Evolutionary conservation across 139 green algal species (phyloP).

Genomic region (Eudorina sp.): DNA sequence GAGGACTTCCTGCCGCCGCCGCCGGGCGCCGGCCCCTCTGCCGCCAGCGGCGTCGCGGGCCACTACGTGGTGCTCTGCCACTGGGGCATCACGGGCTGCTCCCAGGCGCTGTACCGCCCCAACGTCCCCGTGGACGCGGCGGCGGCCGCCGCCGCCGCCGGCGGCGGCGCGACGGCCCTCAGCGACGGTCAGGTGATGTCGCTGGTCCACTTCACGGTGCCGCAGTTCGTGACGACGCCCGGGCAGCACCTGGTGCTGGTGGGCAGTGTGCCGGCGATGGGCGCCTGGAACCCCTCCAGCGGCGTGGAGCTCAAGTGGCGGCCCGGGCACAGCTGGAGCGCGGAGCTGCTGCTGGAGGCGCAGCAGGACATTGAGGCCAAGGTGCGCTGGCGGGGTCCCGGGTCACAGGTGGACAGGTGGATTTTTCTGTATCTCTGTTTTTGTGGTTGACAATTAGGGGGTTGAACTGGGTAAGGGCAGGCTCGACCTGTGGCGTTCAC

Average conservation of each 20-base stretch:
- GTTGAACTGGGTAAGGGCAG: no score
- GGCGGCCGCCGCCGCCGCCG: neutral
- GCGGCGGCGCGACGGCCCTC: neutral
- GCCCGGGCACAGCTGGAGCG: constrained; percentile 44
- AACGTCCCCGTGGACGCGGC: neutral
- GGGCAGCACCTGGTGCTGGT: constrained; percentile 61
- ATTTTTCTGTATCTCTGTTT: no score
- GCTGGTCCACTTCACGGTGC: constrained; percentile 56
- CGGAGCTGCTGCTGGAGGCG: constrained; percentile 35
- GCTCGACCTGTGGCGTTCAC: no score
- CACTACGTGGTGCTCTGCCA: constrained; percentile 44
- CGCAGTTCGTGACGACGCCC: constrained; percentile 47
- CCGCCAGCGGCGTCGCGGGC: neutral
- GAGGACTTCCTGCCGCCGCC: constrained; percentile 26
- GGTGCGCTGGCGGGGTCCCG: no score
- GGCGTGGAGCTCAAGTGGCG: constrained; percentile 44
- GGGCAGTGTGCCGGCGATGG: constrained; percentile 43
- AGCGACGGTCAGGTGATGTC: constrained; percentile 21
- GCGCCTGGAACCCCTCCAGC: constrained; percentile 47
- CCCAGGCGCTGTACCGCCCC: constrained; percentile 37
- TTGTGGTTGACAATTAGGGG: no score
- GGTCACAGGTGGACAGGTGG: no score
- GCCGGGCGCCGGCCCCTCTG: neutral
- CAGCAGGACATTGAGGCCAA: constrained; percentile 44
- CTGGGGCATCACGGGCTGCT: constrained; percentile 48